Evolutionary conservation across 345 rosid genomes (phyloP).

Genomic region (Arabidopsis thaliana): DNA sequence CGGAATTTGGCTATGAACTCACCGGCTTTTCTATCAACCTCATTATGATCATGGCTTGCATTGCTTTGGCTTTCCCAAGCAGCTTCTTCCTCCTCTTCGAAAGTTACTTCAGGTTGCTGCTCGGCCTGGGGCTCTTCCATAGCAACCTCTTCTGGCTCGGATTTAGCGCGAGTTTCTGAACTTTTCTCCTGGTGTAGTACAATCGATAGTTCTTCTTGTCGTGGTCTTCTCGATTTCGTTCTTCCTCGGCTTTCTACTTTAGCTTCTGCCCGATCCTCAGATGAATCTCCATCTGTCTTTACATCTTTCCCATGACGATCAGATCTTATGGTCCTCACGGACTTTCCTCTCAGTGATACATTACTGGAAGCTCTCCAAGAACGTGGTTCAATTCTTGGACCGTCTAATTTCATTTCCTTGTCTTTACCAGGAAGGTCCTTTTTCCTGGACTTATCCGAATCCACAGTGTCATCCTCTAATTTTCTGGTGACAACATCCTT

Average conservation of each 20-base stretch:
- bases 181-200: constrained; percentile 21
- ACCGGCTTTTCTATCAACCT: constrained; percentile 92
- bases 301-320: constrained; percentile 39
- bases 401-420: constrained; percentile 36
- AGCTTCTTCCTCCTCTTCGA: constrained; percentile 50
- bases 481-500: constrained; percentile 27
- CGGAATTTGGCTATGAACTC: constrained; percentile 93
- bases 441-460: constrained; percentile 9
- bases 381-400: constrained; percentile 35
- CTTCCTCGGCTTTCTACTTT: constrained; percentile 38
- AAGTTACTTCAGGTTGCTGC: constrained; percentile 37
- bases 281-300: constrained; percentile 42
- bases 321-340: constrained; percentile 69
- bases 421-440: constrained; percentile 21
- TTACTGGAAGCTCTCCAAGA: constrained; percentile 50
- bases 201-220: constrained; percentile 36
- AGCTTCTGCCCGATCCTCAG: constrained; percentile 38
- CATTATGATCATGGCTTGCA: constrained; percentile 53
- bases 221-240: constrained; percentile 32
- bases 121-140: constrained; percentile 40
- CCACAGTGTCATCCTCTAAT: constrained; percentile 25
- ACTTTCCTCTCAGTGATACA: constrained; percentile 60
- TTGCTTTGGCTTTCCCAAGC: constrained; percentile 42
- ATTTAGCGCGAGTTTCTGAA: constrained; percentile 1
- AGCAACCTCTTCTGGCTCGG: constrained; percentile 29